Percentiles rank a stretch among this genome's conserved stretches.
Evolutionary conservation across 768 basidiomycete species (phyloP).

Genomic region (Suillus occidentalis): DNA sequence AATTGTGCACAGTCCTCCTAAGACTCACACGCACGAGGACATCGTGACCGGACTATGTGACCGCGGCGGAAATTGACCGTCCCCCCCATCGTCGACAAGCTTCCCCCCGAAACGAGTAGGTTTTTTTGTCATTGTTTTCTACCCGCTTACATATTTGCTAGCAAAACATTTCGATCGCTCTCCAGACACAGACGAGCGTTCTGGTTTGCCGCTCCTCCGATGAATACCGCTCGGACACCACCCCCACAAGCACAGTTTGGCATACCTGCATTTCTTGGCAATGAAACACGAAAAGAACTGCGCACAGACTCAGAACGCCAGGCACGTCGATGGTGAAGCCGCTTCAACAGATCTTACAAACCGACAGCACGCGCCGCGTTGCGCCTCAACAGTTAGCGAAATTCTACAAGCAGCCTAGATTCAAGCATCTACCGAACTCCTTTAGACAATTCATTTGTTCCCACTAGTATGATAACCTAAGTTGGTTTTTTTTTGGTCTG

Average conservation of each 20-base stretch:
- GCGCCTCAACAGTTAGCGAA: constrained; percentile 45
- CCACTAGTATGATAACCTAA: not conserved
- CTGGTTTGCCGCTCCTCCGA: constrained; percentile 88
- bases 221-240: constrained; percentile 57
- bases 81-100: constrained; percentile 59
- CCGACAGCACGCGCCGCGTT: constrained; percentile 15
- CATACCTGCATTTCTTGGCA: constrained; percentile 70
- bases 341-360: not conserved
- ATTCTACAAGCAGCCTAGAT: constrained; percentile 28
- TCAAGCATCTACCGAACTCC: not conserved
- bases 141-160: constrained; percentile 28
- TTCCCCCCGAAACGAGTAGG: constrained; percentile 71
- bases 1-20: constrained; percentile 37
- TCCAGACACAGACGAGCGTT: constrained; percentile 74
- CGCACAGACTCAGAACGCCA: constrained; percentile 10
- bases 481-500: not conserved
- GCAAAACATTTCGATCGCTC: constrained; percentile 83
- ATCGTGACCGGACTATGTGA: constrained; percentile 62
- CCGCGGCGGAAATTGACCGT: constrained; percentile 56
- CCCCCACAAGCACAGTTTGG: constrained; percentile 58
- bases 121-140: constrained; percentile 13
- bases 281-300: constrained; percentile 40
- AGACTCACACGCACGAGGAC: constrained; percentile 14
- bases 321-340: constrained; percentile 21
- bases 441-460: not conserved